phyloP scores from a whole-genome alignment of 257 asterid species.

The Ehretia macrophylla region DNA sequence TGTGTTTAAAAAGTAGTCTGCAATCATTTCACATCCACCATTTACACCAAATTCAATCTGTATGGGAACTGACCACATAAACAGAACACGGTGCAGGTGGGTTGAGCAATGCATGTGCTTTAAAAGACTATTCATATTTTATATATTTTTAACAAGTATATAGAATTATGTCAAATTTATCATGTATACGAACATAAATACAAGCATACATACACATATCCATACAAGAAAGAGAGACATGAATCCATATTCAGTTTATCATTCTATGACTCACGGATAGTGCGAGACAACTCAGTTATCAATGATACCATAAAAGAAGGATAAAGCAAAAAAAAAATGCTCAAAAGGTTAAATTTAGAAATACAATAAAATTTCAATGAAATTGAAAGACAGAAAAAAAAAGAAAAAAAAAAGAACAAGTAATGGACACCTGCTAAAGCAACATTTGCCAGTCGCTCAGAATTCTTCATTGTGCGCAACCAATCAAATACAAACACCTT shows the following conservation, averaged over 20 bases:
- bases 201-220: no score
- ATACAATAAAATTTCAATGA: neutral
- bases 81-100: no score
- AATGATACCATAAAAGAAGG: neutral
- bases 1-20: no score
- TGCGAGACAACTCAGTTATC: neutral
- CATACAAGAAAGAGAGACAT: no score
- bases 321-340: neutral
- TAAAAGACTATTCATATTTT: no score
- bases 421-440: conserved; percentile 32
- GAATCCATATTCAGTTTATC: no score
- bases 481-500: neutral
- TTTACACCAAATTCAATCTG: no score
- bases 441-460: conserved; percentile 39
- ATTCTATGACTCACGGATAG: neutral
- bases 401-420: neutral
- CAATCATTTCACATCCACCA: no score
- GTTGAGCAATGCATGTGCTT: no score
- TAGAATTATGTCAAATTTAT: no score
- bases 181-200: neutral
- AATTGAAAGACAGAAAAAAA: neutral
- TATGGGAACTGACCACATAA: no score
- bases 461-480: conserved; percentile 25
- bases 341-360: neutral
- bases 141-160: no score